Evolutionary conservation across 2,329 filamentous ascomycete genomes (phyloP).

Genomic region (Zymoseptoria brevis): DNA sequence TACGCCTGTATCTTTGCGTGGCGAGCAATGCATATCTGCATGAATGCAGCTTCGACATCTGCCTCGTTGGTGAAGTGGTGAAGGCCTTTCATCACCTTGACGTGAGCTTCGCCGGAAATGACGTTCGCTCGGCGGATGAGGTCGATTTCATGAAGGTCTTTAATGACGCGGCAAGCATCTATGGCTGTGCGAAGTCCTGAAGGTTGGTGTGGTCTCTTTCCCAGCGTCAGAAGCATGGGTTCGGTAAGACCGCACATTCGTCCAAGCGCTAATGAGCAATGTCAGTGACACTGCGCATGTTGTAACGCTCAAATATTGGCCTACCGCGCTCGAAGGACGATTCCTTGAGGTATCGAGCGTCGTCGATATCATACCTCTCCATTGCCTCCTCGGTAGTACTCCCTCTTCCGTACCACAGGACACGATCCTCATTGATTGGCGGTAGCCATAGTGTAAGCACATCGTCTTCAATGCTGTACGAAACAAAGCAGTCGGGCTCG

Average conservation of each 20-base stretch:
- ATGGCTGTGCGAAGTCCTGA: constrained; percentile 58
- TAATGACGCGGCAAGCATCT: constrained; percentile 71
- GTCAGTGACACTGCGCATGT: background rate
- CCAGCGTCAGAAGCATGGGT: background rate
- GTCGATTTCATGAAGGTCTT: constrained; percentile 76
- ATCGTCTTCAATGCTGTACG: constrained; percentile 68
- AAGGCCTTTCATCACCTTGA: constrained; percentile 59
- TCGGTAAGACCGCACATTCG: background rate
- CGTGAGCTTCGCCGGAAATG: constrained; percentile 71
- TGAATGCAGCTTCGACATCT: constrained; percentile 73
- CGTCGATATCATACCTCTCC: constrained; percentile 69
- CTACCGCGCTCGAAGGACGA: background rate
- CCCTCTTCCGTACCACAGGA: constrained; percentile 90
- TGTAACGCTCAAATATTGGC: no score
- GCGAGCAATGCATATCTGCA: constrained; percentile 60
- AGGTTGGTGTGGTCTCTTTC: background rate
- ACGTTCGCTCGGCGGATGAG: constrained; percentile 74
- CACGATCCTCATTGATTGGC: constrained; percentile 74
- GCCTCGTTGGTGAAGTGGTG: constrained; percentile 64
- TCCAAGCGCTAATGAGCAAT: background rate
- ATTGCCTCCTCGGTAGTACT: constrained; percentile 68
- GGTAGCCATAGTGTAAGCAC: constrained; percentile 85
- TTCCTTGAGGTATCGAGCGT: constrained; percentile 46
- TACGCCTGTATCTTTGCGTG: constrained; percentile 77
- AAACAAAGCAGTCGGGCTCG: constrained; percentile 69